Conservation (phyloP, 2,329 filamentous ascomycete genomes). For the Penicillium sp. region DNA sequence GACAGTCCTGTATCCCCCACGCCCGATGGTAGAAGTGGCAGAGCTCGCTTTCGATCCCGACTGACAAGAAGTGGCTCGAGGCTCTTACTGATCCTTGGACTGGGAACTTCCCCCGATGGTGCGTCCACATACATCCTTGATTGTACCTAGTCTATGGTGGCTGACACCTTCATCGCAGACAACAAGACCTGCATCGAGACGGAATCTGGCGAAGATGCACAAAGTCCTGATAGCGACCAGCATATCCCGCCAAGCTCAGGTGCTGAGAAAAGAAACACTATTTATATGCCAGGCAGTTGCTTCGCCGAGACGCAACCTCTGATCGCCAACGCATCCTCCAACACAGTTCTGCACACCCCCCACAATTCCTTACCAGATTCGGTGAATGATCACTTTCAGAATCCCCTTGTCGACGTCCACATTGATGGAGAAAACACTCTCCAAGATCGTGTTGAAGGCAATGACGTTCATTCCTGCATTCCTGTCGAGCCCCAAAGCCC, state of each 20-base stretch:
- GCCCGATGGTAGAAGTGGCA: slow-evolving; percentile 15
- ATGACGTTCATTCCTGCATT: background rate
- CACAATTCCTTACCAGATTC: background rate
- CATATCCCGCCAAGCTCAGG: background rate
- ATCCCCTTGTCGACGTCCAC: background rate
- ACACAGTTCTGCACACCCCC: background rate
- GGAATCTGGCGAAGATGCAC: slow-evolving; percentile 10
- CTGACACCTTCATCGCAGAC: slow-evolving; percentile 8
- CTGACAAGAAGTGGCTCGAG: slow-evolving; percentile 41
- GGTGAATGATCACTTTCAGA: background rate
- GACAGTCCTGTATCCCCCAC: slow-evolving; percentile 28
- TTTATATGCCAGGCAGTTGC: background rate
- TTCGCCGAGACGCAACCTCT: slow-evolving; percentile 10
- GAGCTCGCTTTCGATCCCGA: slow-evolving; percentile 31
- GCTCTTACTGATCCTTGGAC: slow-evolving; percentile 38
- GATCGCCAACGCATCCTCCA: slow-evolving; percentile 3
- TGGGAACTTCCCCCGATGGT: slow-evolving; percentile 33
- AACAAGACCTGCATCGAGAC: slow-evolving; percentile 18
- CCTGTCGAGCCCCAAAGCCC: slow-evolving; percentile 18
- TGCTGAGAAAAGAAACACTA: background rate
- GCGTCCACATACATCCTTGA: background rate
- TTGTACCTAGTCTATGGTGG: background rate
- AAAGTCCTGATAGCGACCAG: slow-evolving; percentile 2
- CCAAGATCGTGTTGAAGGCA: slow-evolving; percentile 1
- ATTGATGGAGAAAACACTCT: background rate